phyloP scores from a whole-genome alignment of 2,329 filamentous ascomycete genomes.

The Lasiodiplodia citricola region DNA sequence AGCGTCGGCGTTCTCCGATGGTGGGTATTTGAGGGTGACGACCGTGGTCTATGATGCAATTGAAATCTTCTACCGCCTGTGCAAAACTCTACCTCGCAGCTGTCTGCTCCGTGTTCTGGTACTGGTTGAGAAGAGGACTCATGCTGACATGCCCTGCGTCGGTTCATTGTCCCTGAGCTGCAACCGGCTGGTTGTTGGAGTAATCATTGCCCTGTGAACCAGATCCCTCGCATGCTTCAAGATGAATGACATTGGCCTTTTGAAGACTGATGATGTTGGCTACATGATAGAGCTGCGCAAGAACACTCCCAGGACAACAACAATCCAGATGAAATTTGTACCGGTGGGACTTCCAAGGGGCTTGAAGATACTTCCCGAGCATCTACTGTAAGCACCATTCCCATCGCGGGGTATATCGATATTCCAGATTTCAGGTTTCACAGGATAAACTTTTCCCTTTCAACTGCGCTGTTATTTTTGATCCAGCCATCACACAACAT shows the following conservation, averaged over 20 bases:
- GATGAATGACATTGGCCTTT: neutral
- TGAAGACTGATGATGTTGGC: neutral
- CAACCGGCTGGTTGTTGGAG: neutral
- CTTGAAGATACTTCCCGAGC: no score
- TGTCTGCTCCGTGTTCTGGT: neutral
- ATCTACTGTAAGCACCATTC: no score
- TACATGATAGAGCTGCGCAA: no score
- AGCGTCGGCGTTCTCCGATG: no score
- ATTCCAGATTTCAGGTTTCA: no score
- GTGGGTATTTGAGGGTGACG: neutral
- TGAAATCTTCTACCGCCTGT: neutral
- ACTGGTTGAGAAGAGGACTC: neutral
- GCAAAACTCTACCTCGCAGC: neutral
- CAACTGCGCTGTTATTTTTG: no score
- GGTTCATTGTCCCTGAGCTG: neutral
- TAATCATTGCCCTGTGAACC: neutral
- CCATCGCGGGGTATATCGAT: no score
- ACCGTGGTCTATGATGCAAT: neutral
- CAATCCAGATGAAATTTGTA: neutral
- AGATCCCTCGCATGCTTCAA: neutral
- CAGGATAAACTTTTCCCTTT: no score
- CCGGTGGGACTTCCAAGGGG: no score
- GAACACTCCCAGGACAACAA: neutral
- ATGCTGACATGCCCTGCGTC: neutral
- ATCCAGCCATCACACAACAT: no score